Evolutionary conservation across 148 eudicot genomes (phyloP).

Genomic region (Rhododendron mucronatum): DNA sequence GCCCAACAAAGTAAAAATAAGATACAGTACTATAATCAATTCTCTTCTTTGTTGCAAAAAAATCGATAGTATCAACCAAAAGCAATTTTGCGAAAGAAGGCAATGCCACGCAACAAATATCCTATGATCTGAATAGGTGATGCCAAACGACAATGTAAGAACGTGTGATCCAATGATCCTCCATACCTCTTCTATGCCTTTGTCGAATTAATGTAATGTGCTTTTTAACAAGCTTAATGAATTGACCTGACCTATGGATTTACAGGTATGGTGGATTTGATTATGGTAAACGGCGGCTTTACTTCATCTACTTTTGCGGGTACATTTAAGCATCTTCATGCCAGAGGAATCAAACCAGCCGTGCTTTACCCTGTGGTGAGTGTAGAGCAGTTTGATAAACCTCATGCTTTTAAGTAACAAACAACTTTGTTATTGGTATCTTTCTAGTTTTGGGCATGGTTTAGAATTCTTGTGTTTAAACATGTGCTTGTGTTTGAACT

Average conservation of each 20-base stretch:
- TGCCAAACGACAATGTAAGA: no score
- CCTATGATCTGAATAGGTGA: no score
- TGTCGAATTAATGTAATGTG: background rate
- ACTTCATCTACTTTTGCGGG: constrained; percentile 46
- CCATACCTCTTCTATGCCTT: no score
- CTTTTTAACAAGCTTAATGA: background rate
- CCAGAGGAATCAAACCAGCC: no score
- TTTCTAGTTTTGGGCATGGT: constrained; percentile 35
- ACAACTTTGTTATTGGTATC: constrained; percentile 46
- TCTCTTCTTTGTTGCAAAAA: no score
- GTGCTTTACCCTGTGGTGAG: constrained; percentile 66
- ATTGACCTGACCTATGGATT: background rate
- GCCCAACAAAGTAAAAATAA: no score
- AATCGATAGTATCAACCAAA: no score
- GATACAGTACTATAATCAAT: no score
- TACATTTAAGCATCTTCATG: no score
- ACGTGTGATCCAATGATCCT: no score
- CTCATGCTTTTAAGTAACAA: constrained; percentile 58
- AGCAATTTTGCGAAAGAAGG: no score
- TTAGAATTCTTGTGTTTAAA: background rate
- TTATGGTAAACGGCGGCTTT: constrained; percentile 84
- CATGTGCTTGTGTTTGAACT: constrained; percentile 15
- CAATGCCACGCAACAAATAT: no score
- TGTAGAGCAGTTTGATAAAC: constrained; percentile 61
- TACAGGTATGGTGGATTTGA: constrained; percentile 85